Evolutionary conservation across 2,329 filamentous ascomycete genomes (phyloP).

Genomic region (Dactylellina cionopaga): DNA sequence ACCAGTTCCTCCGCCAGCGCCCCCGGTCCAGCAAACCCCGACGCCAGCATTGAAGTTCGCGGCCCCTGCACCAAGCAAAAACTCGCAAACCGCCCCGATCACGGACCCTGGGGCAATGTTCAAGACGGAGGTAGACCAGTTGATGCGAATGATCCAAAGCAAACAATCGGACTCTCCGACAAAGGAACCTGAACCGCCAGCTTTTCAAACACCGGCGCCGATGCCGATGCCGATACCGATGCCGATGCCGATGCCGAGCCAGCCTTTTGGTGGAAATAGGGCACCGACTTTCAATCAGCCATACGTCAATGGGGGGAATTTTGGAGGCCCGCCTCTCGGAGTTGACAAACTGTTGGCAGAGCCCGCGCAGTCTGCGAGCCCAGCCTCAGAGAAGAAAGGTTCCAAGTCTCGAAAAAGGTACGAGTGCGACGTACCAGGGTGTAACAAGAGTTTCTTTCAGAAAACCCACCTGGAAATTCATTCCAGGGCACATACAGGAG

Average conservation of each 20-base stretch:
- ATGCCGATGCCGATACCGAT: constrained; percentile 6
- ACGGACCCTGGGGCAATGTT: constrained; percentile 70
- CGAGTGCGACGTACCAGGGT: constrained; percentile 76
- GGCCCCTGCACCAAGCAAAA: constrained; percentile 48
- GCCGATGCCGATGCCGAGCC: constrained; percentile 14
- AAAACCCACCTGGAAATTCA: constrained; percentile 95
- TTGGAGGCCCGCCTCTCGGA: constrained; percentile 45
- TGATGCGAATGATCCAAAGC: constrained; percentile 88
- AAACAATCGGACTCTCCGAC: constrained; percentile 62
- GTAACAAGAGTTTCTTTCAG: constrained; percentile 84
- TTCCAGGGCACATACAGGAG: constrained; percentile 84
- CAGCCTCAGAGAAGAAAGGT: constrained; percentile 43
- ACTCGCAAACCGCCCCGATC: constrained; percentile 48
- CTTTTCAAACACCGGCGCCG: constrained; percentile 19
- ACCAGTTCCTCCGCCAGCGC: constrained; percentile 30
- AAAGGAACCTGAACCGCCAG: constrained; percentile 23
- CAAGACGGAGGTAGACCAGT: constrained; percentile 81
- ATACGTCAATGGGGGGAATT: constrained; percentile 44
- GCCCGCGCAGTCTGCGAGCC: constrained; percentile 44
- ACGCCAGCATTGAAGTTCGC: constrained; percentile 34
- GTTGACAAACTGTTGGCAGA: constrained; percentile 57
- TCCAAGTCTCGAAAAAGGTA: constrained; percentile 70
- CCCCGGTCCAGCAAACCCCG: constrained; percentile 23
- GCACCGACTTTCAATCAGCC: constrained; percentile 30
- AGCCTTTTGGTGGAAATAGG: constrained; percentile 11